Conservation (phyloP, 306 rosid species). For the Carpinus fangiana region DNA sequence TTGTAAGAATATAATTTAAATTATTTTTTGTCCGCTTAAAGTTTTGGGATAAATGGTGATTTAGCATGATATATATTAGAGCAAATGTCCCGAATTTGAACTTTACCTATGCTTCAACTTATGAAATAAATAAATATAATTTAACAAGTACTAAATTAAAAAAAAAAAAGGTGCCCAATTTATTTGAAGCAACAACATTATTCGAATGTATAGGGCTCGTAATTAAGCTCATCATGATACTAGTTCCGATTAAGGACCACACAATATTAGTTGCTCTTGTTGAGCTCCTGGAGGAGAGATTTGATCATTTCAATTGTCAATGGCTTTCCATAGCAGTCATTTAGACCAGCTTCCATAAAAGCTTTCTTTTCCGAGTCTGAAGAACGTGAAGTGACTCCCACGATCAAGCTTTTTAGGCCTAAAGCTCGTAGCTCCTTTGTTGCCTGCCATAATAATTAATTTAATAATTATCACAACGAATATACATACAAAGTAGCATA, state of each 20-base stretch:
- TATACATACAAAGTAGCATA: no score
- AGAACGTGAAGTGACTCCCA: conserved; percentile 28
- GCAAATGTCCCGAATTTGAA: no score
- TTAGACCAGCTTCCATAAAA: conserved; percentile 29
- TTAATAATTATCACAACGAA: no score
- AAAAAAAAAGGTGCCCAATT: not conserved
- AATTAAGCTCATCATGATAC: no score
- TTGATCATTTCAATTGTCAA: not conserved
- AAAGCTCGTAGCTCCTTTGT: conserved; percentile 32
- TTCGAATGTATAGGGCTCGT: not conserved
- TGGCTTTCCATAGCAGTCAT: conserved; percentile 29
- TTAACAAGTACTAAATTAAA: no score
- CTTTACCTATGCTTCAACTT: no score
- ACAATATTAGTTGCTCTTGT: not conserved
- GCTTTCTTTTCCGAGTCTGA: conserved; percentile 11
- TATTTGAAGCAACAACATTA: not conserved
- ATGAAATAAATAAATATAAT: no score
- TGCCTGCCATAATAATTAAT: conserved; percentile 15
- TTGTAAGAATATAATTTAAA: no score
- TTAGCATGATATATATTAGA: no score
- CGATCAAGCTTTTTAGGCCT: conserved; percentile 27
- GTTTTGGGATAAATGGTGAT: no score
- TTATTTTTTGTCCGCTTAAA: no score
- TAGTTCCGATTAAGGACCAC: no score
- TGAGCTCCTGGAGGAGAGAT: conserved; percentile 5